phyloP scores from a whole-genome alignment of 2,329 filamentous ascomycete genomes.

The Blastomyces gilchristii region DNA sequence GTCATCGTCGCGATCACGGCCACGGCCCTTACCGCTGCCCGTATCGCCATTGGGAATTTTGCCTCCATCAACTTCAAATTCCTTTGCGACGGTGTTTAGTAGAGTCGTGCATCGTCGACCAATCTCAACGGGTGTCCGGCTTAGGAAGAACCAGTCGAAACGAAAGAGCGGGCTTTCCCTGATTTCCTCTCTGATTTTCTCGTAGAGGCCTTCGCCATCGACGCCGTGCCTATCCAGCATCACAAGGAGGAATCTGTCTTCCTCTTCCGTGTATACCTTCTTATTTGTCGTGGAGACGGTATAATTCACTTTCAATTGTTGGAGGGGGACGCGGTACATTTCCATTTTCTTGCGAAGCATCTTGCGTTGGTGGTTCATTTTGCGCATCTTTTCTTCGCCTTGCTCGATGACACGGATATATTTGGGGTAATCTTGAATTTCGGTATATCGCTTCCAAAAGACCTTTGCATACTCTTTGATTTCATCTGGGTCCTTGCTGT shows the following conservation, averaged over 20 bases:
- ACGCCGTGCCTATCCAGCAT: constrained; percentile 87
- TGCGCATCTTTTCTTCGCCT: constrained; percentile 79
- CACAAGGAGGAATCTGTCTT: constrained; percentile 89
- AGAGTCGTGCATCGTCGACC: constrained; percentile 87
- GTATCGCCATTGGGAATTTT: constrained; percentile 48
- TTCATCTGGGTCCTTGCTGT: constrained; percentile 76
- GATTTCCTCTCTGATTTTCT: constrained; percentile 94
- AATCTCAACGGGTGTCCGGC: constrained; percentile 84
- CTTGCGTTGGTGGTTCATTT: constrained; percentile 84
- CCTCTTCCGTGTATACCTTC: constrained; percentile 98
- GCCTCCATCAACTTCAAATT: constrained; percentile 60
- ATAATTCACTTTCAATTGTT: constrained; percentile 98
- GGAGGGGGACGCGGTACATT: constrained; percentile 91
- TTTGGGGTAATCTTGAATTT: constrained; percentile 81
- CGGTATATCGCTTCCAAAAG: constrained; percentile 91
- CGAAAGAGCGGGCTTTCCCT: constrained; percentile 88
- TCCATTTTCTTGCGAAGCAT: constrained; percentile 91
- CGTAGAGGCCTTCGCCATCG: constrained; percentile 81
- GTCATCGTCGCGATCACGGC: constrained; percentile 55
- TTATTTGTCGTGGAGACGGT: constrained; percentile 99
- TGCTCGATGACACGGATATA: constrained; percentile 83
- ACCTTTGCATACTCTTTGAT: constrained; percentile 86
- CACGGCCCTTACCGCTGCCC: constrained; percentile 53
- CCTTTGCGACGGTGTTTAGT: constrained; percentile 85
- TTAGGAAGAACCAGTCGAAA: constrained; percentile 99